Percentiles rank a stretch among this genome's conserved stretches.
Conservation (phyloP, 2,329 filamentous ascomycete genomes). For the Rhinocladiella similis region DNA sequence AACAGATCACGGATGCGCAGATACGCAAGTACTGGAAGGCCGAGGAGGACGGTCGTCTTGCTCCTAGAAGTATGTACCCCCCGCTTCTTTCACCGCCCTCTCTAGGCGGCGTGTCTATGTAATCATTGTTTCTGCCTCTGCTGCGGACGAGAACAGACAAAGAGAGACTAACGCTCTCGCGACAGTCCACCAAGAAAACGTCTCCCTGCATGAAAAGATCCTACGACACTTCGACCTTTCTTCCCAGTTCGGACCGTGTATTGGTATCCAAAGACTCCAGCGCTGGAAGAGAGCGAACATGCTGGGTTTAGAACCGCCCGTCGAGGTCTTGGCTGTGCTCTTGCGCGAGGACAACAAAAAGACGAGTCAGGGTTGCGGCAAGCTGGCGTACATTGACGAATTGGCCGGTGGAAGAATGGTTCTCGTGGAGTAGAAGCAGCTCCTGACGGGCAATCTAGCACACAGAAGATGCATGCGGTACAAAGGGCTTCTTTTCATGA, state of each 20-base stretch:
- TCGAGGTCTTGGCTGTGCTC: slow-evolving; percentile 86
- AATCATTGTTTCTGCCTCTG: not conserved
- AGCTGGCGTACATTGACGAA: slow-evolving; percentile 29
- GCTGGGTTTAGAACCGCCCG: slow-evolving; percentile 80
- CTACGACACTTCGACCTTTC: slow-evolving; percentile 90
- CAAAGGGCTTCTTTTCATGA: not conserved
- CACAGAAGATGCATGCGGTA: not conserved
- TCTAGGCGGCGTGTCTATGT: too few species aligned
- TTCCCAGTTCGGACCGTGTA: slow-evolving; percentile 86
- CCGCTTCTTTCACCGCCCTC: not conserved
- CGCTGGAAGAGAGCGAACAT: slow-evolving; percentile 85
- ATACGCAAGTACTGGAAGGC: slow-evolving; percentile 75
- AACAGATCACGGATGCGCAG: slow-evolving; percentile 65
- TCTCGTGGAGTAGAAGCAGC: slow-evolving; percentile 12
- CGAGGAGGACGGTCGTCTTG: slow-evolving; percentile 68
- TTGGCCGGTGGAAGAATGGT: slow-evolving; percentile 22
- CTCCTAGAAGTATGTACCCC: slow-evolving; percentile 52
- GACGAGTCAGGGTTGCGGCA: slow-evolving; percentile 22
- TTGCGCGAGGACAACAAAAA: slow-evolving; percentile 58
- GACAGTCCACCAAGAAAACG: slow-evolving; percentile 71
- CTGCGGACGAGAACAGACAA: not conserved
- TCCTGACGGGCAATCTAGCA: not conserved
- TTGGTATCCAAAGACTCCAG: slow-evolving; percentile 77
- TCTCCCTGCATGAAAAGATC: slow-evolving; percentile 78
- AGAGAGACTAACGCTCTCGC: not conserved